Percentiles rank a stretch among this genome's conserved stretches.
Evolutionary conservation across 2,329 filamentous ascomycete genomes (phyloP).

Genomic region (Diaporthe amygdali): DNA sequence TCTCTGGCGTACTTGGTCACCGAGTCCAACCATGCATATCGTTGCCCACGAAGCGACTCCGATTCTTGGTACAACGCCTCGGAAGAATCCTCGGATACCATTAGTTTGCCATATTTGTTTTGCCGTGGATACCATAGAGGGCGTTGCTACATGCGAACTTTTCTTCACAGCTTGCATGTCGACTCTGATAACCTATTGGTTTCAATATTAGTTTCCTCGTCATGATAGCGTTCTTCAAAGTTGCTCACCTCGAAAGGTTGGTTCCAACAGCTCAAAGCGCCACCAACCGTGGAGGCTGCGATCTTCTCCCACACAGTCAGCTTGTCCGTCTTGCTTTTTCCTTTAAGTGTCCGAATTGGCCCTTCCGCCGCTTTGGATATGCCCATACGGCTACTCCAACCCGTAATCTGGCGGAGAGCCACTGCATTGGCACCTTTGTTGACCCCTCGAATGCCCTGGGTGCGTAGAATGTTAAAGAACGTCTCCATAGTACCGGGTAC

Average conservation of each 20-base stretch:
- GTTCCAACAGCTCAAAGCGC: not conserved
- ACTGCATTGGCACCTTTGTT: not conserved
- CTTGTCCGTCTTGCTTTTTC: not conserved
- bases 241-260: not conserved
- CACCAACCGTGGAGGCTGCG: not conserved
- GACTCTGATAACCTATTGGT: not conserved
- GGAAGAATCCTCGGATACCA: not conserved
- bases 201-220: not conserved
- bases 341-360: not conserved
- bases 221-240: not conserved
- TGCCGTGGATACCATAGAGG: not conserved
- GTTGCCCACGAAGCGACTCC: not conserved
- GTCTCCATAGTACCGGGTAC: not conserved
- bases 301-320: not conserved
- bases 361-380: not conserved
- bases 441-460: not conserved
- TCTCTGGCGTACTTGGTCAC: not conserved
- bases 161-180: not conserved
- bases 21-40: not conserved
- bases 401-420: not conserved
- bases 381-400: not conserved
- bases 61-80: not conserved
- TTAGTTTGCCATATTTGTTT: not conserved
- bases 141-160: not conserved
- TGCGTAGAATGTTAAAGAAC: not conserved